Conservation (phyloP, 2,329 filamentous ascomycete genomes). For the Stemphylium beticola region DNA sequence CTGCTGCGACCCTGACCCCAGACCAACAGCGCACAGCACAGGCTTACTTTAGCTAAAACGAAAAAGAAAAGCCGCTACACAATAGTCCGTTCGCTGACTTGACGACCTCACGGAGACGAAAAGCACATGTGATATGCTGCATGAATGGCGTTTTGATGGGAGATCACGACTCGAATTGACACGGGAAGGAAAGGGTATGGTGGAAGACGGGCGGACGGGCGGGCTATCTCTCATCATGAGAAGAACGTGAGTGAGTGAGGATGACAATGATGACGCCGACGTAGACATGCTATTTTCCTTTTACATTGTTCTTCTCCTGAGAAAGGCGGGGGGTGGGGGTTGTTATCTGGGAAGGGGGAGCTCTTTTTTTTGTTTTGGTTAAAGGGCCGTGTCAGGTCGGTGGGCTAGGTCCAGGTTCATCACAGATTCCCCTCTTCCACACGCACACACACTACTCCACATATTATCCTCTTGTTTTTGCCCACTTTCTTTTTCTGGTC, state of each 20-base stretch:
- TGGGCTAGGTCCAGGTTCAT: constrained; percentile 19
- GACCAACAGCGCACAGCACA: constrained; percentile 82
- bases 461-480: no score
- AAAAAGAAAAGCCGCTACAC: background rate
- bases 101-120: constrained; percentile 1
- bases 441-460: no score
- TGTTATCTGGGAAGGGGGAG: background rate
- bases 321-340: no score
- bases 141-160: constrained; percentile 10
- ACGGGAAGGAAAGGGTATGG: background rate
- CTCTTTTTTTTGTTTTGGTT: constrained; percentile 10
- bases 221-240: background rate
- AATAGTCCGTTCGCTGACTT: background rate
- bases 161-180: constrained; percentile 2
- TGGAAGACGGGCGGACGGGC: background rate
- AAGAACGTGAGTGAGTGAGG: no score
- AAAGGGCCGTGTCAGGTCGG: no score
- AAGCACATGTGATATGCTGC: constrained; percentile 9
- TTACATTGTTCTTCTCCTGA: no score
- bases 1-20: constrained; percentile 76
- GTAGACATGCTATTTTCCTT: background rate
- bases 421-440: constrained; percentile 36
- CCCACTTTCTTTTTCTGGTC: no score
- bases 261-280: background rate
- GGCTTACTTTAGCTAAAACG: constrained; percentile 72